These are phyloP conservation scores for Malania oleifera DNA, from an alignment of 164 flowering plant genomes.

Conservation along the genomic window DNA sequence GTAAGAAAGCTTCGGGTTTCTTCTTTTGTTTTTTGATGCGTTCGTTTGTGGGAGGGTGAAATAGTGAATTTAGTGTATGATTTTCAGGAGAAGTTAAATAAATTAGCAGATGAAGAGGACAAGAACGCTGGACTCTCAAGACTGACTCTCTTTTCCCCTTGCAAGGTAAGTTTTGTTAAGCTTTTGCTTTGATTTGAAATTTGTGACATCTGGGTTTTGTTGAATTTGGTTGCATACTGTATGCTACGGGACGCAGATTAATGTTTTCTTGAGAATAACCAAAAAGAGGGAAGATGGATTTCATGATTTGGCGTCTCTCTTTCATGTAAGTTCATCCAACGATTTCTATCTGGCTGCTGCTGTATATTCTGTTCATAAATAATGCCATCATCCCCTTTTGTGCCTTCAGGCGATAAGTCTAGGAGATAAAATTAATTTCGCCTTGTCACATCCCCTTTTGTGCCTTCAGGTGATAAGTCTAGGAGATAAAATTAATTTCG, in stretches of 20 bases:
- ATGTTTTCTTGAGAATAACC: slow-evolving; percentile 87
- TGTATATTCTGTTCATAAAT: background rate
- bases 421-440: slow-evolving; percentile 85
- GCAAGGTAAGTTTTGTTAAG: slow-evolving; percentile 59
- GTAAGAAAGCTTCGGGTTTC: background rate
- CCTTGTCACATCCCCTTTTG: slow-evolving; percentile 22
- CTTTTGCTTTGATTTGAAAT: background rate
- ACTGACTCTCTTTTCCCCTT: slow-evolving; percentile 90
- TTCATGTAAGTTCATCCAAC: slow-evolving; percentile 62
- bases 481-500: slow-evolving; percentile 85
- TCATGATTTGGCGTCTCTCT: slow-evolving; percentile 97
- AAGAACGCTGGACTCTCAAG: slow-evolving; percentile 64
- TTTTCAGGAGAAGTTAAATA: slow-evolving; percentile 65
- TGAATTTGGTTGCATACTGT: slow-evolving; percentile 4
- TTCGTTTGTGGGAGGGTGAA: slow-evolving; percentile 7
- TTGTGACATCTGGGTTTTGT: background rate
- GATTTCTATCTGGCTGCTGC: background rate
- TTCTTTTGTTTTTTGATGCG: background rate
- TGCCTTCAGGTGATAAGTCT: slow-evolving; percentile 74
- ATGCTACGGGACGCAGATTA: slow-evolving; percentile 47
- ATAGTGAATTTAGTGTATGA: slow-evolving; percentile 76
- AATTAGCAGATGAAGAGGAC: slow-evolving; percentile 79
- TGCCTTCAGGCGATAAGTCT: slow-evolving; percentile 74
- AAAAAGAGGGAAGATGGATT: slow-evolving; percentile 89
- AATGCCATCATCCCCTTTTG: background rate